A percentile compares a stretch with the other conserved stretches of the same genome.
Evolutionary conservation across 306 rosid species (phyloP).

Genomic region (Arachis stenosperma): DNA sequence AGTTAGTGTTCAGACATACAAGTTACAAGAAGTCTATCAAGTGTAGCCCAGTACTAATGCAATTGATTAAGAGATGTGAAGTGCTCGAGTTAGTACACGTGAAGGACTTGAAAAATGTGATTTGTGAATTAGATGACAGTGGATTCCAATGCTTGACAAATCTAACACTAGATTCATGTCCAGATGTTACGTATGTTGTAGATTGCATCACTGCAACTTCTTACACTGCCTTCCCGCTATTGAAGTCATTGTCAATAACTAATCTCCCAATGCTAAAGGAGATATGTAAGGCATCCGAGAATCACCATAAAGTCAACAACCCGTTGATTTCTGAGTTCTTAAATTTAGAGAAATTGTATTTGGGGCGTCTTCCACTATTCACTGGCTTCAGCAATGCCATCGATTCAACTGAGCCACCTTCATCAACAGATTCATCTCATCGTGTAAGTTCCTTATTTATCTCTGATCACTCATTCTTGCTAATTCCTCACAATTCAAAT

Average conservation of each 20-base stretch:
- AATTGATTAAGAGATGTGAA: constrained; percentile 24
- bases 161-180: neutral
- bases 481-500: no score
- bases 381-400: neutral
- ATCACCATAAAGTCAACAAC: neutral
- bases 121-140: neutral
- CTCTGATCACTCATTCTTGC: neutral
- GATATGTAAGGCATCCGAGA: neutral
- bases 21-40: neutral
- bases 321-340: neutral
- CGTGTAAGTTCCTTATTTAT: neutral
- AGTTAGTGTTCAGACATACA: neutral
- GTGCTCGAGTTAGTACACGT: neutral
- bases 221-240: neutral
- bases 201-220: neutral
- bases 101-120: constrained; percentile 24
- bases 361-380: neutral
- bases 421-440: neutral
- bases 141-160: constrained; percentile 19
- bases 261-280: neutral
- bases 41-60: neutral
- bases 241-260: constrained; percentile 1
- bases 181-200: constrained; percentile 16
- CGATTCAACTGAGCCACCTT: neutral
- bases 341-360: neutral